Percentiles rank a stretch among this genome's conserved stretches.
Conservation (phyloP, 257 asterid species). For the Schizonepeta tenuifolia region DNA sequence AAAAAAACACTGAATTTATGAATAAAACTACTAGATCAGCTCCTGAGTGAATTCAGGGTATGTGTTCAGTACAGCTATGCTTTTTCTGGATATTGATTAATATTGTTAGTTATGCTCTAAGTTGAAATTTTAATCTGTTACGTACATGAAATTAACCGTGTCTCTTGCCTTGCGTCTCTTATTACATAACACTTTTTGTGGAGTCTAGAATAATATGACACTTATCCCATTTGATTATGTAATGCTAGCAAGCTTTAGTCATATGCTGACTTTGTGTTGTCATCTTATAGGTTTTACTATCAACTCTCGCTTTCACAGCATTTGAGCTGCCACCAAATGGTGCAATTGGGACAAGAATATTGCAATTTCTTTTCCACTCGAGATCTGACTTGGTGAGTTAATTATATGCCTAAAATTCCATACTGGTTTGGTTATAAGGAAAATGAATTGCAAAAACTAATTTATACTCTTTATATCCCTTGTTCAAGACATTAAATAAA, state of each 20-base stretch:
- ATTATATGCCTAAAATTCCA: slow-evolving; percentile 13
- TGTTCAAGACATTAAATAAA: neutral
- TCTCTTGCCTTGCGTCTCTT: slow-evolving; percentile 6
- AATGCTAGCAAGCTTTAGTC: slow-evolving; percentile 20
- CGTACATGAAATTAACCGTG: neutral
- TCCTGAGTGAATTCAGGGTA: neutral
- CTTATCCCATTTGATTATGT: slow-evolving; percentile 14
- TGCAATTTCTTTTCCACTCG: slow-evolving; percentile 92
- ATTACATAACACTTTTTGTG: neutral
- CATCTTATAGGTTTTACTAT: slow-evolving; percentile 73
- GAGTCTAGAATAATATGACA: neutral
- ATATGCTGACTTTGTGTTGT: slow-evolving; percentile 35
- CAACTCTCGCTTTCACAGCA: slow-evolving; percentile 94
- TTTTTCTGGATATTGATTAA: neutral
- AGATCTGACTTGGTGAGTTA: slow-evolving; percentile 91
- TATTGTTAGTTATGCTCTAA: neutral
- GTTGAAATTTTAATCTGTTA: neutral
- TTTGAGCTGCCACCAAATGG: slow-evolving; percentile 98
- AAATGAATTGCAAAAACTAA: neutral
- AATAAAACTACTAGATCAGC: neutral
- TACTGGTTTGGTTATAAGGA: neutral
- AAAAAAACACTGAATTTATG: neutral
- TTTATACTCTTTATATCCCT: neutral
- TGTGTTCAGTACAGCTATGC: neutral
- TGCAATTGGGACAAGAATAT: slow-evolving; percentile 87